Evolutionary conservation across 2,329 filamentous ascomycete species (phyloP), one percentile per base, ranked within the genome.

Genomic region (Aureobasidium musti): DNA sequence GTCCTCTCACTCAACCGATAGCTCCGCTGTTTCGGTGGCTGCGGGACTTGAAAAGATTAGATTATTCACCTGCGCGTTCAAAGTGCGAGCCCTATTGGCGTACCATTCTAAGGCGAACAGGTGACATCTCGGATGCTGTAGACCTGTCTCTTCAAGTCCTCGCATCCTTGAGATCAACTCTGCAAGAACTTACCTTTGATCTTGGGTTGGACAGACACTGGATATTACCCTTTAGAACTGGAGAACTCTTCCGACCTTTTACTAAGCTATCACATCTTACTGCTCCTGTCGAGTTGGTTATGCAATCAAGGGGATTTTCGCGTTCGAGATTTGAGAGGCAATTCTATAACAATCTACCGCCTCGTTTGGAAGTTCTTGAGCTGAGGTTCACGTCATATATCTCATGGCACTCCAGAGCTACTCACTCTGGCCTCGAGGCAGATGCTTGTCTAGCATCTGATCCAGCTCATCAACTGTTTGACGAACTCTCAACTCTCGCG

Each of bases 51-150:
- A 19, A 21, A 5, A 49, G 30, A 13, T 17, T 61, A n/a, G 17
- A 26, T n/a, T 61, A 61, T 30, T 17, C 41, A 19, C 57, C 57
- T 10, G 13, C n/a, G 7, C 28, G 57, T 17, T 61, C 57, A 11
- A 61, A 61, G 13, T 61, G 57, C 45, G 57, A 49, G 13, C 57
- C 57, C 2, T 61, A 61, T 37, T 61, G 57, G 57, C 57, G 57
- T 7, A 43, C 41, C 2, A 61, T 61, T 13, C n/a, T 61, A 6
- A 14, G 57, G 8, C 41, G 57, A 1, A 61, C 28, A 3, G 57
- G 57, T 14, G 57, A 61, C 13, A 61, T 61, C 2, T 61, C 57
- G 10, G 57, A 61, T n/a, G 57, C 57, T 1, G 57, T 61, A 4
- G 57, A 61, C 3, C 11, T 23, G 2, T 19, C 57, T 19, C 2